Evolutionary conservation across 768 basidiomycete species (phyloP).

Genomic region (Psilocybe tampanensis): DNA sequence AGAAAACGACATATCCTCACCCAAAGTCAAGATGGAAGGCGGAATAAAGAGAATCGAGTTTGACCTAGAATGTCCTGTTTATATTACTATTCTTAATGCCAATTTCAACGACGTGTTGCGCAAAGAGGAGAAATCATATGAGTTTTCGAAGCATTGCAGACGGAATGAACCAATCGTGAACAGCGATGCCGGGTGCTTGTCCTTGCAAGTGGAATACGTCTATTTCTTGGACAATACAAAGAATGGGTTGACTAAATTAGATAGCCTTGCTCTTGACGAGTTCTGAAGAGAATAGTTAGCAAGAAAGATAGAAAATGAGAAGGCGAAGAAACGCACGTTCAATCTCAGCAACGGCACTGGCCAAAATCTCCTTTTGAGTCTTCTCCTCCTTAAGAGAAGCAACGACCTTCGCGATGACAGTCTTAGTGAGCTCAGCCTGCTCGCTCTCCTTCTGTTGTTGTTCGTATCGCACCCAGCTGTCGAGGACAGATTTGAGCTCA

Average conservation of each 20-base stretch:
- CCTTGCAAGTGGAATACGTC: slow-evolving; percentile 2
- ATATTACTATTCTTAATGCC: no score
- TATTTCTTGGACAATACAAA: slow-evolving; percentile 2
- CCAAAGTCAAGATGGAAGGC: no score
- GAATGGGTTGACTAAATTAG: neutral
- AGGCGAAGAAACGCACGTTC: neutral
- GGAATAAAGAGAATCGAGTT: no score
- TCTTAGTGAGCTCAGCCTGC: slow-evolving; percentile 88
- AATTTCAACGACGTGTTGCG: no score
- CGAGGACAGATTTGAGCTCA: slow-evolving; percentile 93
- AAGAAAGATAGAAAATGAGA: neutral
- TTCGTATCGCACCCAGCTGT: slow-evolving; percentile 98
- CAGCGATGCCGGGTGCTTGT: neutral
- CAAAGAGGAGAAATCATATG: no score
- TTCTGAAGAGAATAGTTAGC: neutral
- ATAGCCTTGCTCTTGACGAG: slow-evolving; percentile 11
- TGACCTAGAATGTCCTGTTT: no score
- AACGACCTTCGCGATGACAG: slow-evolving; percentile 87
- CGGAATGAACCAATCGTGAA: neutral
- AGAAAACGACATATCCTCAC: no score
- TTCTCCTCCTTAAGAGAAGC: slow-evolving; percentile 84
- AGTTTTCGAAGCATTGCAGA: no score
- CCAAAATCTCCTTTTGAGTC: slow-evolving; percentile 83
- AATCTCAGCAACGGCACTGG: slow-evolving; percentile 60
- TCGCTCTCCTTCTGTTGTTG: slow-evolving; percentile 96